Evolutionary conservation across 768 basidiomycete species (phyloP).

Genomic region (Scleroderma bovista): DNA sequence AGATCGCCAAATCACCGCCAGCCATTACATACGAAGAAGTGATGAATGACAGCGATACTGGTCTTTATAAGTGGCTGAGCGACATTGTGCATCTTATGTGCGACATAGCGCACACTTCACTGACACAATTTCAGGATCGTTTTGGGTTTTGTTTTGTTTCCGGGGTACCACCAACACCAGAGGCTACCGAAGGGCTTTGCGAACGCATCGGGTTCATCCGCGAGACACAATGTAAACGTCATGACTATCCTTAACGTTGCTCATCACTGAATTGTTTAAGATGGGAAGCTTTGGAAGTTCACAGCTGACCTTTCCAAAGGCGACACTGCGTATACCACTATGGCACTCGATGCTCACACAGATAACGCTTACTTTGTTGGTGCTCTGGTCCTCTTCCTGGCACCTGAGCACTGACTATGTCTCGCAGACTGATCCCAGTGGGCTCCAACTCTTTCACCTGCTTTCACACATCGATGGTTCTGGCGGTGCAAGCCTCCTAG

Average conservation of each 20-base stretch:
- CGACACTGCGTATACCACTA: constrained; percentile 90
- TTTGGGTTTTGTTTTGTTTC: constrained; percentile 89
- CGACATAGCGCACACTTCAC: neutral
- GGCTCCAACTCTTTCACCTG: constrained; percentile 94
- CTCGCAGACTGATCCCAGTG: constrained; percentile 81
- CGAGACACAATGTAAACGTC: constrained; percentile 63
- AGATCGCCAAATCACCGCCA: constrained; percentile 71
- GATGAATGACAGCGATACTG: constrained; percentile 59
- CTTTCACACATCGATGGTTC: constrained; percentile 75
- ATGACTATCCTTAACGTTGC: neutral
- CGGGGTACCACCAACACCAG: constrained; percentile 73
- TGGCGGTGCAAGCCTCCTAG: constrained; percentile 87
- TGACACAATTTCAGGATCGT: constrained; percentile 47
- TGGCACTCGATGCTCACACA: constrained; percentile 83
- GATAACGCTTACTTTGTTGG: constrained; percentile 55
- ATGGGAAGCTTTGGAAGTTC: constrained; percentile 97
- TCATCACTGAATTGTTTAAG: constrained; percentile 44
- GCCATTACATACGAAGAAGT: constrained; percentile 66
- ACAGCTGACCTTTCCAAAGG: constrained; percentile 87
- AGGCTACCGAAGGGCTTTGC: constrained; percentile 78
- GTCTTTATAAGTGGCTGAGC: constrained; percentile 75
- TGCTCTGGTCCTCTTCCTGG: constrained; percentile 2
- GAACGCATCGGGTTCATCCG: constrained; percentile 81
- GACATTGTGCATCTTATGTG: constrained; percentile 56
- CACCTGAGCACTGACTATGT: constrained; percentile 9